These are phyloP conservation scores for Polyplosphaeria fusca DNA, from an alignment of 495 filamentous ascomycete genomes.

Conservation along the genomic window DNA sequence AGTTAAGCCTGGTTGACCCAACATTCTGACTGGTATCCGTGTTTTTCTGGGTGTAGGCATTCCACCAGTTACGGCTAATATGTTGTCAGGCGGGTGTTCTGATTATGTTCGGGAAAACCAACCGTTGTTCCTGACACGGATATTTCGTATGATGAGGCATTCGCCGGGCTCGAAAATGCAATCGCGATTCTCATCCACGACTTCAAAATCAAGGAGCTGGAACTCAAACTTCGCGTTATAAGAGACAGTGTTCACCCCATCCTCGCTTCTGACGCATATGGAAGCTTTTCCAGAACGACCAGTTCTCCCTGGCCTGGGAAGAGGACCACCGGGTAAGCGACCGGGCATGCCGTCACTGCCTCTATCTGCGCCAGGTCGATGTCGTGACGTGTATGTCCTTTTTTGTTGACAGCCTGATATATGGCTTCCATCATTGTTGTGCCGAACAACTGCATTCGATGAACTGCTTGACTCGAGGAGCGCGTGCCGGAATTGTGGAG, in stretches of 20 bases:
- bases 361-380: background rate
- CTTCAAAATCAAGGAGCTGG: slow-evolving; percentile 6
- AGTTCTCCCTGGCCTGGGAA: background rate
- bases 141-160: slow-evolving; percentile 3
- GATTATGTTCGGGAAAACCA: background rate
- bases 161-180: slow-evolving; percentile 11
- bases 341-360: background rate
- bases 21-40: background rate
- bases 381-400: background rate
- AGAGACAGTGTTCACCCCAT: background rate
- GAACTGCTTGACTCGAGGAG: background rate
- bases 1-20: background rate
- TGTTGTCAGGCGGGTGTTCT: background rate
- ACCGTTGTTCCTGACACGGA: slow-evolving; percentile 1
- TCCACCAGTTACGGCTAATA: background rate
- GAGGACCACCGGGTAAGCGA: background rate
- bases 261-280: background rate
- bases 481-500: background rate
- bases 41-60: background rate
- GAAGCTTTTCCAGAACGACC: background rate
- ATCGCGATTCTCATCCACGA: slow-evolving; percentile 12
- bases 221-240: background rate
- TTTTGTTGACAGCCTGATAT: background rate
- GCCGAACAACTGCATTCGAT: background rate
- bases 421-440: background rate